Conservation (phyloP, 1,139 yeast genomes). For the Debaryomyces singareniensis region DNA sequence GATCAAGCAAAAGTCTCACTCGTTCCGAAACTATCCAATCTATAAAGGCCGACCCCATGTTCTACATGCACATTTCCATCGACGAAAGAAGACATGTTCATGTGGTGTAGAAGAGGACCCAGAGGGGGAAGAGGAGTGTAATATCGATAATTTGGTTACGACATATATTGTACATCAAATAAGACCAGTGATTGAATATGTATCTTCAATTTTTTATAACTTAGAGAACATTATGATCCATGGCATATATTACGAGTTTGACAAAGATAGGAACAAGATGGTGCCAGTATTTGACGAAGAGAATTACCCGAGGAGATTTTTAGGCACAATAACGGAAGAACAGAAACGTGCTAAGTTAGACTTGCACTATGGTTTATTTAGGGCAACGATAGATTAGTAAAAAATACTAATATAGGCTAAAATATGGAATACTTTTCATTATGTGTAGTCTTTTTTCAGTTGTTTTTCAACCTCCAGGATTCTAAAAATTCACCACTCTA, state of each 20-base stretch:
- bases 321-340: slow-evolving; percentile 6
- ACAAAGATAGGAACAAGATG: slow-evolving; percentile 8
- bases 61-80: slow-evolving; percentile 28
- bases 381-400: too few species aligned
- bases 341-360: slow-evolving; percentile 9
- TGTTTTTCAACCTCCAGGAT: too few species aligned
- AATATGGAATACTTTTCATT: too few species aligned
- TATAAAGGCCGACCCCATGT: slow-evolving; percentile 35
- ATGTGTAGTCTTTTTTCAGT: too few species aligned
- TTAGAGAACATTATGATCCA: slow-evolving; percentile 30
- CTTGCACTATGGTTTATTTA: slow-evolving; percentile 14
- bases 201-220: slow-evolving; percentile 17
- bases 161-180: slow-evolving; percentile 33
- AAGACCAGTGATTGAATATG: slow-evolving; percentile 23
- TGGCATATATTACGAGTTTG: slow-evolving; percentile 28
- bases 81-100: slow-evolving; percentile 10
- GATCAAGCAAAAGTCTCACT: slow-evolving; percentile 20
- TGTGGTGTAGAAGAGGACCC: slow-evolving; percentile 21
- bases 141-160: slow-evolving; percentile 31
- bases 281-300: slow-evolving; percentile 23
- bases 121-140: slow-evolving; percentile 14
- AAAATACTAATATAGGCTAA: too few species aligned
- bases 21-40: slow-evolving; percentile 26
- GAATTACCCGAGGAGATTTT: slow-evolving; percentile 21
- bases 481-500: too few species aligned